Evolutionary conservation across 1,284 basidiomycete species (phyloP).

Genomic region (Fomitopsis betulina): DNA sequence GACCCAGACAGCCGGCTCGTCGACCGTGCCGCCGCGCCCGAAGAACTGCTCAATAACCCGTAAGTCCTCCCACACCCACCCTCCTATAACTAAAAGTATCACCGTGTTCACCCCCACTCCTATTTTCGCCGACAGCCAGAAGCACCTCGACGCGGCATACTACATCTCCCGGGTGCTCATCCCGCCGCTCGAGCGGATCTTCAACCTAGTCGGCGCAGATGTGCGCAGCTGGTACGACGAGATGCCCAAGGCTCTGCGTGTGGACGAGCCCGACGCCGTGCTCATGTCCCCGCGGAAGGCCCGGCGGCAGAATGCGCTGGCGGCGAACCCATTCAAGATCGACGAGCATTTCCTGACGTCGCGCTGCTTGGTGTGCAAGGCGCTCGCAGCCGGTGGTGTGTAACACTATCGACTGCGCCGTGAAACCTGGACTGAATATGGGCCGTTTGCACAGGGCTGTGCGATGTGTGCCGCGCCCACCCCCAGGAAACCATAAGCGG

Average conservation of each 20-base stretch:
- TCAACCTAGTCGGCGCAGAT: constrained; percentile 90
- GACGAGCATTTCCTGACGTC: constrained; percentile 74
- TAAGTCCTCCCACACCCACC: constrained; percentile 27
- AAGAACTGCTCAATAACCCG: constrained; percentile 73
- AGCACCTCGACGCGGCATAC: constrained; percentile 80
- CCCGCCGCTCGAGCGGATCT: constrained; percentile 85
- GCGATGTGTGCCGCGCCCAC: constrained; percentile 53
- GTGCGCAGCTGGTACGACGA: constrained; percentile 86
- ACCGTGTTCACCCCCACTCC: neutral
- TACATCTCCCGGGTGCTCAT: constrained; percentile 89
- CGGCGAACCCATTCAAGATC: constrained; percentile 48
- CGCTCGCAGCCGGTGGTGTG: constrained; percentile 51
- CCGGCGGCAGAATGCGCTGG: constrained; percentile 25
- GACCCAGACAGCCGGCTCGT: constrained; percentile 68
- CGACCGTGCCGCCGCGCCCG: constrained; percentile 78
- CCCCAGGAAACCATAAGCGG: constrained; percentile 56
- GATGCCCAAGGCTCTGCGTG: constrained; percentile 65
- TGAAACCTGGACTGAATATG: neutral
- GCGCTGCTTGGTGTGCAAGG: constrained; percentile 69
- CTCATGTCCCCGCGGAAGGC: constrained; percentile 45
- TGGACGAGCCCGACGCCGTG: constrained; percentile 29
- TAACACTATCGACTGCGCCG: neutral
- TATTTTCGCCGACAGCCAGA: constrained; percentile 34
- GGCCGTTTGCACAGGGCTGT: constrained; percentile 48
- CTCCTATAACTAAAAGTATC: neutral